Evolutionary conservation across 257 asterid genomes (phyloP), one percentile per base, ranked within the genome.

Genomic region (Solanum medicagineum): DNA sequence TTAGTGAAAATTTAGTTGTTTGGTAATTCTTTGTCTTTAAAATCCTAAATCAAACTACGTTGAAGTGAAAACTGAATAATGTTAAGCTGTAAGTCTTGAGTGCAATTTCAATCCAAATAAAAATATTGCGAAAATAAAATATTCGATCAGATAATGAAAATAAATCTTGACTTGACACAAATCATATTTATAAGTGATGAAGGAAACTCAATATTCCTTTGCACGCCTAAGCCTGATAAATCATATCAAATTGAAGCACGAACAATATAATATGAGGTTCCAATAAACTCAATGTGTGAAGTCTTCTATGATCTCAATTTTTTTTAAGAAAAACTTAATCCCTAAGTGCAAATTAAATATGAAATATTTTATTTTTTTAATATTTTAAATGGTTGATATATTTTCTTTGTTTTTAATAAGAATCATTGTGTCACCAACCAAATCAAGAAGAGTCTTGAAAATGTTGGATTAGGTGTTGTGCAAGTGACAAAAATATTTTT

Each of bases 401-500:
- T 77, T 77, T n/a, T 9, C 5, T 42, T 44, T 51, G 1, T 51
- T 13, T 77, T 47, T 16, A 26, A 53, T 53, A 51, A 14, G 26
- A 0, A 77, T 77, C 44, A 75, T 47, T 49, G 60, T 49, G 81
- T 20, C 15, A 77, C 83, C 83, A 51, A 77, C 83, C 63, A 77
- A 77, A 77, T 77, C 65, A 26, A 77, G 26, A 77, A 54, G 59
- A 75, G 6, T 24, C 81, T 79, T 75, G 22, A 16, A 75, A 22
- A 9, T 79, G 24, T 26, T 51, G 83, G 62, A 79, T 79, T 77
- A 77, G 65, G 83, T 79, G 60, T 16, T 79, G 65, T 26, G 9
- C 4, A 51, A 53, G 44, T 13, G 24, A 53, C 44, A 10, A 1
- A 55, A 77, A 51, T 14, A 15, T 15, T 70, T 1, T 1, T 49